Evolutionary conservation across 192 early-diverging fungal genomes (phyloP).

Genomic region (Entomortierella beljakovae): DNA sequence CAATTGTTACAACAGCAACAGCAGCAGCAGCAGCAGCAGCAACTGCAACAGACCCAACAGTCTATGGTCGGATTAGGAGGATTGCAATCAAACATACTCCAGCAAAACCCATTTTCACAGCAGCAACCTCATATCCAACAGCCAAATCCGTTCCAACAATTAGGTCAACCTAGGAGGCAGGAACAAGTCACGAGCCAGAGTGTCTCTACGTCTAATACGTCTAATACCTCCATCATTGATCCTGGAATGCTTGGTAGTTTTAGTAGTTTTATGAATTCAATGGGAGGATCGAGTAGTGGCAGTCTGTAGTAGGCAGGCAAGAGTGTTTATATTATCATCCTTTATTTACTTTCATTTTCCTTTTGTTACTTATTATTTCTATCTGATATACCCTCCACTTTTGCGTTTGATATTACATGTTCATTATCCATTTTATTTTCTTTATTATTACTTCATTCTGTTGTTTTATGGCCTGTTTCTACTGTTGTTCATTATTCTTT

Average conservation of each 20-base stretch:
- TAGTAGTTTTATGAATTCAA: constrained; percentile 20
- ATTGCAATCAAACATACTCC: constrained; percentile 6
- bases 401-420: not conserved
- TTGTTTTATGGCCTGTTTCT: not conserved
- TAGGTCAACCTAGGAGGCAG: not conserved
- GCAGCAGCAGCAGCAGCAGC: constrained; percentile 15
- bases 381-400: not conserved
- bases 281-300: constrained; percentile 13
- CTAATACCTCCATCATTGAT: constrained; percentile 20
- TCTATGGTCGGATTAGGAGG: constrained; percentile 7
- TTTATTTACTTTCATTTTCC: not conserved
- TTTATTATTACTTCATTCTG: too few relatives aligned
- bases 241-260: constrained; percentile 22
- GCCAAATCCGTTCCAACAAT: not conserved
- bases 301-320: not conserved
- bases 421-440: not conserved
- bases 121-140: not conserved
- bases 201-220: constrained; percentile 5
- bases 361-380: not conserved
- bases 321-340: not conserved
- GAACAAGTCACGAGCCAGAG: too few relatives aligned
- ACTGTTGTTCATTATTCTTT: constrained; percentile 1
- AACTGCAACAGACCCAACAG: constrained; percentile 7
- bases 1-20: constrained; percentile 14
- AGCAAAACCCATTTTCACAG: constrained; percentile 1